phyloP scores from a whole-genome alignment of 1,284 basidiomycete species.

The Sutorius eximius region DNA sequence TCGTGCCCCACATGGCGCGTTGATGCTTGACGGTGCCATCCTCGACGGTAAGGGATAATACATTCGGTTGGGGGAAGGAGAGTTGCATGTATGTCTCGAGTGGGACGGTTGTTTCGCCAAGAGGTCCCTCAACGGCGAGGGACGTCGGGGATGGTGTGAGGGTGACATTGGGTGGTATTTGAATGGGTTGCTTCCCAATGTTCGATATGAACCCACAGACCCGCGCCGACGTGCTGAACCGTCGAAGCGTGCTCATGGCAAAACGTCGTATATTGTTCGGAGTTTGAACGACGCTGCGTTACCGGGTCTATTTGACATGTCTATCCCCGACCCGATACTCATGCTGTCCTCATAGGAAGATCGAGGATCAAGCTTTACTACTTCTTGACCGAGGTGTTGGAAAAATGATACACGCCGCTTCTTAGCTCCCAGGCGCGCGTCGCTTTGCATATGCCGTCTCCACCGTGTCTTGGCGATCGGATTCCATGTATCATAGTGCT shows the following conservation, averaged over 20 bases:
- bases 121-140: constrained; percentile 74
- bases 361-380: no score
- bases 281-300: constrained; percentile 9
- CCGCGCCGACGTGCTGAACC: constrained; percentile 47
- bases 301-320: no score
- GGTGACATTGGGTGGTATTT: constrained; percentile 66
- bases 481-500: no score
- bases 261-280: neutral
- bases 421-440: no score
- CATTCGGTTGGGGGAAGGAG: constrained; percentile 49
- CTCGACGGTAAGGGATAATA: constrained; percentile 66
- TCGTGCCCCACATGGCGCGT: constrained; percentile 91
- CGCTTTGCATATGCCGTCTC: neutral
- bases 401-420: no score
- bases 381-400: no score
- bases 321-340: no score
- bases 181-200: constrained; percentile 80
- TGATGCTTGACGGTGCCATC: constrained; percentile 74
- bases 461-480: no score
- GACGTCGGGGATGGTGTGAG: constrained; percentile 54
- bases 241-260: constrained; percentile 40
- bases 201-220: constrained; percentile 55
- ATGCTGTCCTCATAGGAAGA: no score
- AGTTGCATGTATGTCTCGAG: constrained; percentile 72
- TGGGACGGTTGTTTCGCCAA: constrained; percentile 70